Percentiles rank a stretch among this genome's conserved stretches.
phyloP scores from a whole-genome alignment of 2,329 filamentous ascomycete genomes.

The Aspergillus amoenus region DNA sequence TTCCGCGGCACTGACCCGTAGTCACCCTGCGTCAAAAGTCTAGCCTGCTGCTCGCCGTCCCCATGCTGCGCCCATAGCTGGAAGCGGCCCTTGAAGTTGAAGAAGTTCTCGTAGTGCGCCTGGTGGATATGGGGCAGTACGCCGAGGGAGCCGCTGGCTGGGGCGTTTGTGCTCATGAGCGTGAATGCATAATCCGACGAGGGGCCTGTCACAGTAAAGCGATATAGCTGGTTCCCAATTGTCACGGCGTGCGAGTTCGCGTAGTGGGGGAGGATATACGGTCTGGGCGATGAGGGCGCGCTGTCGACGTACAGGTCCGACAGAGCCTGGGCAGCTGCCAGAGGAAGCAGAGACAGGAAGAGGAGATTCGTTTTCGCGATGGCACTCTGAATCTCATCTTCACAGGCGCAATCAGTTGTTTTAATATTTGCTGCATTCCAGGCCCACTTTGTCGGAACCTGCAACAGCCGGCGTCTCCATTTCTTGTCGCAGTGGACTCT shows the following conservation, averaged over 20 bases:
- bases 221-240: constrained; percentile 41
- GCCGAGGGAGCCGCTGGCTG: constrained; percentile 37
- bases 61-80: constrained; percentile 47
- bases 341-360: not conserved
- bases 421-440: too few species aligned
- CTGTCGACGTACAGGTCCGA: constrained; percentile 24
- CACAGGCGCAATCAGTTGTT: too few species aligned
- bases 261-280: constrained; percentile 39
- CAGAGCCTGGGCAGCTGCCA: not conserved
- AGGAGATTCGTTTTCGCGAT: not conserved
- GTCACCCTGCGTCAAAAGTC: constrained; percentile 46
- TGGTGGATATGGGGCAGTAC: constrained; percentile 47
- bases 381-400: too few species aligned
- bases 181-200: constrained; percentile 48
- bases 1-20: constrained; percentile 48
- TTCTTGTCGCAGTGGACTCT: too few species aligned
- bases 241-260: constrained; percentile 32
- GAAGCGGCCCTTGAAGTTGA: constrained; percentile 45
- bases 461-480: too few species aligned
- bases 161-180: constrained; percentile 46
- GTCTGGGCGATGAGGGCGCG: constrained; percentile 34
- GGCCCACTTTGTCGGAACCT: too few species aligned
- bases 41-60: constrained; percentile 33
- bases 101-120: constrained; percentile 50
- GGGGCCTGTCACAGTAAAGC: constrained; percentile 46